Base-by-base conservation (phyloP, 345 rosid species). In the Populus davidiana region DNA sequence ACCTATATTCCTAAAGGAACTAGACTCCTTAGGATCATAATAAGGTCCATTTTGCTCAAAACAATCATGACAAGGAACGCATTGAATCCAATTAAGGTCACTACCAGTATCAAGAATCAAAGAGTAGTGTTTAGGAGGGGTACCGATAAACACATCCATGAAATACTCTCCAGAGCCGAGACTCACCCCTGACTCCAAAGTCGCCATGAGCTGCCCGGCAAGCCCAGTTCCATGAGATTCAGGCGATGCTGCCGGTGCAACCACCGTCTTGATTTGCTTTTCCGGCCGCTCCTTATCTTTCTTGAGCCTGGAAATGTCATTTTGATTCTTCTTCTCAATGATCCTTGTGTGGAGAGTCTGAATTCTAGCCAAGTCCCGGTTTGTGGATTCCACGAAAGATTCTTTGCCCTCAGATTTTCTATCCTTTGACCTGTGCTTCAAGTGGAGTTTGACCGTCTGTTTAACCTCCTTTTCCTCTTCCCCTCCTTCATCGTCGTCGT, bases 101-200 rank as follows among this genome's bases (percentile, higher is more conserved):
- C 98, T 95, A 7, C 98, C 98, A 13, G 99, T 96, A 84, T 96
- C 99, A 31, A 96, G 94, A 69, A 96, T 96, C 80, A 96, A 87
- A 71, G 96, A 92, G 81, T 86, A 93, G 83, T 92, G 99, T 72
- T 88, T 91, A 17, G 97, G 94, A 67, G 99, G 99, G 2, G 93
- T 89, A 75, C 99, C 99, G 31, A 93, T 81, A 67, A 96, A 88
- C 33, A 93, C 99, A 77, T 96, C 98, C 84, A 96, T 91, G 82
- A 96, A 93, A 77, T 96, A 96, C 83, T 96, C 99, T 8, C 98
- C 97, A 0, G 98, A 91, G 65, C 98, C 97, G 17, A 88, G 90
- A 39, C 82, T 88, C 71, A 94, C 93, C 77, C 98, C 95, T 23
- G 98, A 94, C 35, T 85, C 97, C 83, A 94, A 77, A 41, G 93